These are phyloP conservation scores for Azolla pinnata DNA, from an alignment of 75 land plant species.

Conservation along the genomic window DNA sequence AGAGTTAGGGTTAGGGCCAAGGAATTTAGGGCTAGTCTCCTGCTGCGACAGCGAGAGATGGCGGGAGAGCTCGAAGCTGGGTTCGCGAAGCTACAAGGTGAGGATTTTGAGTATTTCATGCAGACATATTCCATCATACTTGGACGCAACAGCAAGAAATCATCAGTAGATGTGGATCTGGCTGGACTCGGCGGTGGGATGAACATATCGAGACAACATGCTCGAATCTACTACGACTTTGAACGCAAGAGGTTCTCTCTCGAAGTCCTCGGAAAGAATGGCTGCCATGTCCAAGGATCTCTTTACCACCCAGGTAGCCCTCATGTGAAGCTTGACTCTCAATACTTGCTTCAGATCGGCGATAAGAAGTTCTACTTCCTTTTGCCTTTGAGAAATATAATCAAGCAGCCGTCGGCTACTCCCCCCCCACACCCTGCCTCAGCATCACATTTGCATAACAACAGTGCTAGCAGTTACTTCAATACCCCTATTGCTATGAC, in stretches of 20 bases:
- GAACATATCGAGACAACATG: conserved; percentile 97
- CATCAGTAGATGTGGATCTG: conserved; percentile 90
- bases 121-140: conserved; percentile 94
- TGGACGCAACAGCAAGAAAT: conserved; percentile 88
- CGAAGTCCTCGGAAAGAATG: conserved; percentile 92
- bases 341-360: conserved; percentile 89
- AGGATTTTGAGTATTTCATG: conserved; percentile 99
- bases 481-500: not conserved
- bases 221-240: conserved; percentile 96
- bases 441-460: not conserved
- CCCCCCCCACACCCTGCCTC: not conserved
- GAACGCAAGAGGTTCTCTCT: conserved; percentile 72
- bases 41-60: not conserved
- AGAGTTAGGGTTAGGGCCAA: too few species aligned
- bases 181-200: conserved; percentile 90
- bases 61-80: conserved; percentile 57
- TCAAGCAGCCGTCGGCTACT: conserved; percentile 7
- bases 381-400: conserved; percentile 55
- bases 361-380: conserved; percentile 95
- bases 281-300: conserved; percentile 81
- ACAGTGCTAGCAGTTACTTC: not conserved
- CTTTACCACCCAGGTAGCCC: conserved; percentile 64
- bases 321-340: conserved; percentile 89
- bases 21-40: too few species aligned
- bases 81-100: conserved; percentile 96